Percentiles rank a stretch among this genome's conserved stretches.
Evolutionary conservation across 257 asterid genomes (phyloP).

Genomic region (Ligustrum vulgare): DNA sequence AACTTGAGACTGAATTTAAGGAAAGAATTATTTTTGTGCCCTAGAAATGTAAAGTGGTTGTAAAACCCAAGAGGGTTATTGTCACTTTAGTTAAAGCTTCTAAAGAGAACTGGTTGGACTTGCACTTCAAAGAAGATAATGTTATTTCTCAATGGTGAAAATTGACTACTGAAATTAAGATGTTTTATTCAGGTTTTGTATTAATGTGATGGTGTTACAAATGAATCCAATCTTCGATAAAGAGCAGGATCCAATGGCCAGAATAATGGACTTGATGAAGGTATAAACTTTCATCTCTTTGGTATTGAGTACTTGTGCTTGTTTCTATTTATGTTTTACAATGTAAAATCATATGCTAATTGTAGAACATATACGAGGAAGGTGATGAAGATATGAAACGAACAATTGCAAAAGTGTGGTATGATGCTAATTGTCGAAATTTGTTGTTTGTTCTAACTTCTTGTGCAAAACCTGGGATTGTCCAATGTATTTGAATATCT

Average conservation of each 20-base stretch:
- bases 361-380: conserved; percentile 81
- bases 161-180: conserved; percentile 34
- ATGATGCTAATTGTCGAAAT: no score
- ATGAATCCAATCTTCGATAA: conserved; percentile 66
- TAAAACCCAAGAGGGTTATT: conserved; percentile 73
- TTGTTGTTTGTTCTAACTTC: no score
- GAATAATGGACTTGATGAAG: conserved; percentile 93
- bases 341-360: background rate
- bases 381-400: conserved; percentile 88
- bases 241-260: conserved; percentile 83
- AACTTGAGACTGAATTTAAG: conserved; percentile 68
- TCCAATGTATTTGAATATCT: no score
- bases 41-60: conserved; percentile 69
- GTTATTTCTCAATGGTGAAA: no score
- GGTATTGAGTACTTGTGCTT: background rate
- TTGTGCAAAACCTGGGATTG: no score
- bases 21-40: conserved; percentile 53
- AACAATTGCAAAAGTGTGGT: conserved; percentile 89
- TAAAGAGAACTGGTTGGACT: conserved; percentile 61
- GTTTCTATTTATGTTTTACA: background rate
- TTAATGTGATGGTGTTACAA: conserved; percentile 34
- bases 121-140: no score
- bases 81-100: conserved; percentile 66
- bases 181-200: background rate
- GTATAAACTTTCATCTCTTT: conserved; percentile 22